Conservation (phyloP, 2,329 filamentous ascomycete species). For the Balansia obtecta region DNA sequence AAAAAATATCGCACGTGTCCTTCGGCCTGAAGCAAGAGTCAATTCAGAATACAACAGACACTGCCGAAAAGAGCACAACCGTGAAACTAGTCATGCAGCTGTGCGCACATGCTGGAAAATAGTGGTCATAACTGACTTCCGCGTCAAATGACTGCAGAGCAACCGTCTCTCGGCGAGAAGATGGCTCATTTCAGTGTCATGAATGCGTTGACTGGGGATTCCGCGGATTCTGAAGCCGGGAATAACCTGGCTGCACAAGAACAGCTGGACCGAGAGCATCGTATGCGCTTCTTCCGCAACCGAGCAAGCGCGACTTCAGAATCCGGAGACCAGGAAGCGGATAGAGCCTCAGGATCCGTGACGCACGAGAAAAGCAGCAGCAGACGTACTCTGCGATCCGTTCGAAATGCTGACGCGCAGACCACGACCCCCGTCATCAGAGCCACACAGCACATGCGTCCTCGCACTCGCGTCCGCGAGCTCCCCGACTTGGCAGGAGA, state of each 20-base stretch:
- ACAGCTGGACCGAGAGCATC: constrained; percentile 1
- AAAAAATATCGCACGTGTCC: too few relatives aligned
- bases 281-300: constrained; percentile 1
- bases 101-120: too few relatives aligned
- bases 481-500: constrained; percentile 6
- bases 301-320: neutral
- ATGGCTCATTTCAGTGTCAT: constrained; percentile 33
- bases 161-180: constrained; percentile 24
- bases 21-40: too few relatives aligned
- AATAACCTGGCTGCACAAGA: neutral
- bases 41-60: too few relatives aligned
- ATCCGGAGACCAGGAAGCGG: neutral
- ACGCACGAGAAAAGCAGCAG: neutral
- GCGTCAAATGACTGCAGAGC: neutral
- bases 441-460: constrained; percentile 14
- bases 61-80: too few relatives aligned
- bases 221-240: neutral
- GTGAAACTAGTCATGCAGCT: too few relatives aligned
- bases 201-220: constrained; percentile 12
- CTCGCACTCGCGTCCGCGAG: neutral
- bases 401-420: neutral
- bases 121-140: neutral
- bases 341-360: neutral
- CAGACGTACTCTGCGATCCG: neutral
- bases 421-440: constrained; percentile 13